Conservation (phyloP, 1,139 yeast genomes). For the Saccharomycopsis phalli region DNA sequence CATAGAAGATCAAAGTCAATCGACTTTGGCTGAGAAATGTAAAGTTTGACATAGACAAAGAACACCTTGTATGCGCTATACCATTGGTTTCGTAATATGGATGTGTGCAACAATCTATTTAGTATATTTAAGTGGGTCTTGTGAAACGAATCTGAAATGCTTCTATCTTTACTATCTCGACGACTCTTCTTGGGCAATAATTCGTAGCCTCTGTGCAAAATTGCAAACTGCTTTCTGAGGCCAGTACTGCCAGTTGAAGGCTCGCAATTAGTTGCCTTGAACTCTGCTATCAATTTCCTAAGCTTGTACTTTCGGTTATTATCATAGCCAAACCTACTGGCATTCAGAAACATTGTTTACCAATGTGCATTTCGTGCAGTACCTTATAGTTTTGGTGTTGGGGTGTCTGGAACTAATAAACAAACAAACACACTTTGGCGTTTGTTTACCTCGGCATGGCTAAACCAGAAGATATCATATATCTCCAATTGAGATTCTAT, state of each 20-base stretch:
- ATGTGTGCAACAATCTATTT: conserved; percentile 8
- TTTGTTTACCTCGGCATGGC: too few relatives aligned
- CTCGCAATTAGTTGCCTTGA: too few relatives aligned
- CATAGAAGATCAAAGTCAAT: conserved; percentile 9
- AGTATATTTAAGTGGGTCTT: conserved; percentile 9
- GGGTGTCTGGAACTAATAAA: conserved; percentile 7
- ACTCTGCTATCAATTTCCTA: too few relatives aligned
- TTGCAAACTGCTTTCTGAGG: too few relatives aligned
- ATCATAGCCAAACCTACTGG: too few relatives aligned
- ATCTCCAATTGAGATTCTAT: background rate
- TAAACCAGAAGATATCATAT: background rate
- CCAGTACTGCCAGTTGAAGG: too few relatives aligned
- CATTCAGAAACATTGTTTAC: too few relatives aligned
- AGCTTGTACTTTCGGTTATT: too few relatives aligned
- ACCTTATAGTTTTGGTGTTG: conserved; percentile 13
- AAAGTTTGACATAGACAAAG: conserved; percentile 6
- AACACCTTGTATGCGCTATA: conserved; percentile 10
- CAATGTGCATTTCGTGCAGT: too few relatives aligned
- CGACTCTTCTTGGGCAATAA: conserved; percentile 10
- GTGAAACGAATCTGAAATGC: background rate
- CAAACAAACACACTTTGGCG: too few relatives aligned
- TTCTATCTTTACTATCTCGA: background rate
- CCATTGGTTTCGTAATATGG: conserved; percentile 7
- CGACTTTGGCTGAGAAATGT: conserved; percentile 1
- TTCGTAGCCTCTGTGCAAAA: conserved; percentile 12